phyloP scores from a whole-genome alignment of 2,329 filamentous ascomycete genomes.

The Lecanosticta acicola region DNA sequence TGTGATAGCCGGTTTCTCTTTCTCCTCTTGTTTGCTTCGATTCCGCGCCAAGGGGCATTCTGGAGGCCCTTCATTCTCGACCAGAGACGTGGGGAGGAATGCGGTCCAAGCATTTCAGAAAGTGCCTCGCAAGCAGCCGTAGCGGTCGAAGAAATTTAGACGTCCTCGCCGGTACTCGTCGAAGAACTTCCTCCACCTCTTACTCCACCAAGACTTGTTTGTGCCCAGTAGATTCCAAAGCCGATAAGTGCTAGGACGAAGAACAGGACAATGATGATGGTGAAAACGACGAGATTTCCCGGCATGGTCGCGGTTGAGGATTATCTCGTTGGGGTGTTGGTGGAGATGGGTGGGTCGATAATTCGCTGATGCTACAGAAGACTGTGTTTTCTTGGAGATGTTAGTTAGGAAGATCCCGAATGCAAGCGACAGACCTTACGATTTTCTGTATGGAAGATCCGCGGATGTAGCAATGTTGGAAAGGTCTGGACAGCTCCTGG shows the following conservation, averaged over 20 bases:
- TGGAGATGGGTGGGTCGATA: background rate
- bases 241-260: constrained; percentile 46
- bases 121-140: too few relatives aligned
- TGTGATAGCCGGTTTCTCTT: too few relatives aligned
- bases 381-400: background rate
- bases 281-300: constrained; percentile 49
- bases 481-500: too few relatives aligned
- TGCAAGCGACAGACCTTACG: too few relatives aligned
- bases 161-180: constrained; percentile 29
- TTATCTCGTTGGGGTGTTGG: background rate
- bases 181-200: constrained; percentile 23
- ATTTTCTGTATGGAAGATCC: too few relatives aligned
- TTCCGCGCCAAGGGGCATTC: too few relatives aligned
- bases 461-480: too few relatives aligned
- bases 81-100: background rate
- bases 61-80: background rate
- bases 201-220: constrained; percentile 32
- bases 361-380: background rate
- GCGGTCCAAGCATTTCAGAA: too few relatives aligned
- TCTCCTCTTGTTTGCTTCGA: too few relatives aligned
- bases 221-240: constrained; percentile 47
- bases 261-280: constrained; percentile 50
- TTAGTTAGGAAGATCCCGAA: too few relatives aligned
- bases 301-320: constrained; percentile 36
- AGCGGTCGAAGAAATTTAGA: constrained; percentile 16